phyloP scores from a whole-genome alignment of 768 basidiomycete species.

The Suillus sp. region DNA sequence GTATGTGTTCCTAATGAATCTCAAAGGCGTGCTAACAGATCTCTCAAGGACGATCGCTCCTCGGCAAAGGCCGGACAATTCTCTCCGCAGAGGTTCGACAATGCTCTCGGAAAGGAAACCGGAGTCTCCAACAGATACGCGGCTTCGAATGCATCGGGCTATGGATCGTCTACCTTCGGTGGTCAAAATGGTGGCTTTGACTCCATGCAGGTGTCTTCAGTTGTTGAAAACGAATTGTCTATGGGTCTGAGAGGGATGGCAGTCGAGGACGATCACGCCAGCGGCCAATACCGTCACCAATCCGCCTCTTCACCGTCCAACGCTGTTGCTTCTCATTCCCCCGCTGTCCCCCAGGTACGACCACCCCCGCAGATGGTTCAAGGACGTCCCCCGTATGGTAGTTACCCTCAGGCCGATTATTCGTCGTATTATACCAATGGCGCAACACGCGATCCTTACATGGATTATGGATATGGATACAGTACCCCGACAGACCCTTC shows the following conservation, averaged over 20 bases:
- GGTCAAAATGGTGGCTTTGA: slow-evolving; percentile 40
- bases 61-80: slow-evolving; percentile 50
- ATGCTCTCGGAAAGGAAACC: slow-evolving; percentile 43
- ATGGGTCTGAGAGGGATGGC: slow-evolving; percentile 62
- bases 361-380: slow-evolving; percentile 45
- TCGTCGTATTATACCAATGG: slow-evolving; percentile 57
- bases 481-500: slow-evolving; percentile 51
- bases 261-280: slow-evolving; percentile 54
- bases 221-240: slow-evolving; percentile 56
- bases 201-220: slow-evolving; percentile 38
- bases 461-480: slow-evolving; percentile 62
- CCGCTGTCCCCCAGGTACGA: slow-evolving; percentile 41
- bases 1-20: slow-evolving; percentile 32
- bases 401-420: slow-evolving; percentile 60
- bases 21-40: slow-evolving; percentile 22
- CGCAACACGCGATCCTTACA: slow-evolving; percentile 50
- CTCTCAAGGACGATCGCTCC: slow-evolving; percentile 48
- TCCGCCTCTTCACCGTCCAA: slow-evolving; percentile 31
- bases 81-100: slow-evolving; percentile 58
- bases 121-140: slow-evolving; percentile 42
- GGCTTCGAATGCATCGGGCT: slow-evolving; percentile 39
- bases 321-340: slow-evolving; percentile 31
- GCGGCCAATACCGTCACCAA: slow-evolving; percentile 42
- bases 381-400: slow-evolving; percentile 48
- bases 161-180: slow-evolving; percentile 33